Percentiles rank a stretch among this genome's conserved stretches.
These are phyloP conservation scores for Amyloporia xantha DNA, from an alignment of 768 basidiomycete genomes.

Conservation along the genomic window DNA sequence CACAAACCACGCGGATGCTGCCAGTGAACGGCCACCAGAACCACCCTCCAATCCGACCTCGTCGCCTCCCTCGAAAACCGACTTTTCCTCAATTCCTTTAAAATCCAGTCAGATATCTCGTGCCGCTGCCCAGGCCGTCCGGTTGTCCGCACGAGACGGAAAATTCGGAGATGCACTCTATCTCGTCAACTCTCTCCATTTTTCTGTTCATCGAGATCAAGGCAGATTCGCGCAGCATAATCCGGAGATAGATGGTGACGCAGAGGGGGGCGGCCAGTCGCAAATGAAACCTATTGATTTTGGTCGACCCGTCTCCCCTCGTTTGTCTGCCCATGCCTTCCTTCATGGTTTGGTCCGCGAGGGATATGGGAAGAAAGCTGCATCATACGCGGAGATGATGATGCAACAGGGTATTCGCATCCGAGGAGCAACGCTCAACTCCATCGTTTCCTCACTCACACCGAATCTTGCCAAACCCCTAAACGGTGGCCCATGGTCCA, in stretches of 20 bases:
- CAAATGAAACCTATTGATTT: conserved; percentile 35
- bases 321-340: conserved; percentile 55
- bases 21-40: conserved; percentile 47
- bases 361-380: conserved; percentile 42
- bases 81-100: conserved; percentile 2
- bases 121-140: conserved; percentile 47
- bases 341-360: conserved; percentile 57
- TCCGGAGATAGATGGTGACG: neutral
- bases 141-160: conserved; percentile 34
- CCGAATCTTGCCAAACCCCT: conserved; percentile 15
- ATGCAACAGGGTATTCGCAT: conserved; percentile 48
- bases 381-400: conserved; percentile 42
- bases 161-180: conserved; percentile 44
- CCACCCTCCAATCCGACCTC: conserved; percentile 17
- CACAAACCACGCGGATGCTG: conserved; percentile 42
- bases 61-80: neutral
- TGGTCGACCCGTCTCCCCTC: conserved; percentile 44
- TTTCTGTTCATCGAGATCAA: neutral
- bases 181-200: conserved; percentile 47
- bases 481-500: conserved; percentile 8
- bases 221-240: conserved; percentile 22
- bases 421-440: conserved; percentile 42
- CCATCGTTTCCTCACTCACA: conserved; percentile 29
- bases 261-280: neutral
- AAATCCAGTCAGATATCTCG: conserved; percentile 22